Evolutionary conservation across 2,329 filamentous ascomycete genomes (phyloP), one percentile per base, ranked within the genome.

Genomic region (Sporothrix luriei): DNA sequence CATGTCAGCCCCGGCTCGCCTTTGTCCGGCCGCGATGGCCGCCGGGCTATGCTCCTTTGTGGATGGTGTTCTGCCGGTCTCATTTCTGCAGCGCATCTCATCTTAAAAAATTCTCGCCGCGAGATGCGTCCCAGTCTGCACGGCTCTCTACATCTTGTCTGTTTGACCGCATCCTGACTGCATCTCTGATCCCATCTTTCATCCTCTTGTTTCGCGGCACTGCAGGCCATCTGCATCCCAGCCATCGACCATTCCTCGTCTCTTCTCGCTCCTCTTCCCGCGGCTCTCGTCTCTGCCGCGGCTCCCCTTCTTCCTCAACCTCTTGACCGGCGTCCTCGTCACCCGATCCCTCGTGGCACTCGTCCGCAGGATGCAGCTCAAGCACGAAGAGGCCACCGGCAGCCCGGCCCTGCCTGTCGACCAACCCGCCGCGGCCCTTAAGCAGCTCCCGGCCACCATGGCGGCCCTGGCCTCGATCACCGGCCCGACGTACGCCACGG

Each of bases 401-500:
- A 73, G 73, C 67, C 68, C 72, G 57, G 69, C 69, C 5, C 66
- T 61, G 65, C 55, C 68, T n/a, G 46, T 49, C 52, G 43, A 46
- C 46, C 57, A 33, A 48, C 14, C 40, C 13, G 43, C 48, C 7
- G 54, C 43, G 57, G 68, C 71, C 46, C 80, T 81, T 74, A 78
- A 77, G 73, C 80, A 79, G 74, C 71, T 81, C 74, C 86, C 85
- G 40, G 84, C 85, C 54, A 78, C 80, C 67, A 82, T 88, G 57
- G 72, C 29, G 3, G 21, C 84, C 29, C 79, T 88, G 71, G 79
- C 84, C 46, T 82, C 85, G 75, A 91, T 98, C 79, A 89, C 87
- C 71, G 95, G 94, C 19, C 92, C 94, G 74, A 95, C 92, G 69
- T 99, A 99, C 81, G 87, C 94, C 72, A 98, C 94, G 52, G 92